phyloP scores from a whole-genome alignment of 306 rosid genomes.

The Echinosophora koreensis region DNA sequence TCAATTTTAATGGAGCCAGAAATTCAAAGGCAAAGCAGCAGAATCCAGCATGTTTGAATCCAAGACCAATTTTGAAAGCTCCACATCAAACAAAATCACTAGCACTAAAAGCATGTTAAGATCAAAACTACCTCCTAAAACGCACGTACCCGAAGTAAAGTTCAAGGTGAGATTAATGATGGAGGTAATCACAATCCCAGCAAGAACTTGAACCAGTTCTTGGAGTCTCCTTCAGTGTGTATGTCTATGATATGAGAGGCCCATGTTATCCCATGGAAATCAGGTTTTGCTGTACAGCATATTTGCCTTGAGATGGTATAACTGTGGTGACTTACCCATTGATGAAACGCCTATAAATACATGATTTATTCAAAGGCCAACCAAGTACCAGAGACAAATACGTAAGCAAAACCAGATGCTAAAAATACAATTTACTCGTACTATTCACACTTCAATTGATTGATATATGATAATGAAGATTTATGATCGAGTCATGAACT shows the following conservation, averaged over 20 bases:
- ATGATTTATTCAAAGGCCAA: constrained; percentile 31
- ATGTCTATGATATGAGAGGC: not conserved
- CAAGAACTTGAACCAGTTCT: not conserved
- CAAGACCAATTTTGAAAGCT: not conserved
- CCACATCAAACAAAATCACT: not conserved
- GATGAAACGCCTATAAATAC: not conserved
- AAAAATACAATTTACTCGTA: constrained; percentile 42
- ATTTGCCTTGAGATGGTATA: constrained; percentile 16
- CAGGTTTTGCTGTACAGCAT: not conserved
- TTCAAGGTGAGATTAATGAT: not conserved
- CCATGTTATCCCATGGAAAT: not conserved
- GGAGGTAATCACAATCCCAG: not conserved
- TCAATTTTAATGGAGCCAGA: not conserved
- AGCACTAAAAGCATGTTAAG: not conserved
- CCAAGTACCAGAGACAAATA: constrained; percentile 26
- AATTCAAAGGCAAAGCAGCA: not conserved
- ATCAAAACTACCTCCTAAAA: constrained; percentile 4
- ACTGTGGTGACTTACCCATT: constrained; percentile 11
- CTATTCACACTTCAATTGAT: constrained; percentile 58
- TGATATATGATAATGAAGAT: constrained; percentile 41
- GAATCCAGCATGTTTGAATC: not conserved
- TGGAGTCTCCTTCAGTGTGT: not conserved
- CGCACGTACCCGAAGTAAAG: not conserved
- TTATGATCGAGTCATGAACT: constrained; percentile 38
- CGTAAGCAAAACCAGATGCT: constrained; percentile 36